A percentile compares a stretch with the other conserved stretches of the same genome.
Conservation (phyloP, 768 basidiomycete genomes). For the Gelatoporia subvermispora region DNA sequence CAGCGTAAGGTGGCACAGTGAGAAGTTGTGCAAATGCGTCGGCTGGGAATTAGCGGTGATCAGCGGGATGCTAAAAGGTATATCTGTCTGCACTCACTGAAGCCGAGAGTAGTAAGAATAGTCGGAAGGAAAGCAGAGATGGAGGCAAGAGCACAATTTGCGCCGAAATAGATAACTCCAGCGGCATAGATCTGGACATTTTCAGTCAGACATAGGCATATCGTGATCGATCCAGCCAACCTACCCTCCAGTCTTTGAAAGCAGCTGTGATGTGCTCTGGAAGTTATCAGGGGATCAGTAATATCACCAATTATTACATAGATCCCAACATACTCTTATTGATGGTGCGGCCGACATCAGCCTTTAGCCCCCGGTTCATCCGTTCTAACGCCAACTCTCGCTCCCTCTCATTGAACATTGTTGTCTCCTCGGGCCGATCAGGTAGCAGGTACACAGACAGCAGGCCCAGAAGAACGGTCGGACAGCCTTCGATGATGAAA, state of each 20-base stretch:
- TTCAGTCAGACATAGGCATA: not conserved
- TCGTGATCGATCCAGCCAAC: not conserved
- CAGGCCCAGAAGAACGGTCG: conserved; percentile 60
- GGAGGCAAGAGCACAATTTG: conserved; percentile 74
- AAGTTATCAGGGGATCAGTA: not conserved
- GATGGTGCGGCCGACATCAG: conserved; percentile 59
- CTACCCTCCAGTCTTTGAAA: conserved; percentile 59
- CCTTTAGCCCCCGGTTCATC: conserved; percentile 61
- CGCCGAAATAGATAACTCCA: conserved; percentile 73
- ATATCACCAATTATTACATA: too few species aligned
- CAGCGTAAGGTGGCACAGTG: conserved; percentile 79
- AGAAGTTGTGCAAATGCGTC: conserved; percentile 65
- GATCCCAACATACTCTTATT: conserved; percentile 48
- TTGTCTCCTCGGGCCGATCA: conserved; percentile 66
- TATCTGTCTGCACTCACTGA: conserved; percentile 40
- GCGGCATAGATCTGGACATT: conserved; percentile 48
- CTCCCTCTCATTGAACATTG: conserved; percentile 45
- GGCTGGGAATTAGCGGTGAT: conserved; percentile 32
- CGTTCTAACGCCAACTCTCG: conserved; percentile 61
- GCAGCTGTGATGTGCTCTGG: conserved; percentile 60
- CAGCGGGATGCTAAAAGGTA: not conserved
- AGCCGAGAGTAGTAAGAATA: conserved; percentile 70
- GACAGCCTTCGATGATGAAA: conserved; percentile 75
- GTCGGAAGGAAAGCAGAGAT: conserved; percentile 82
- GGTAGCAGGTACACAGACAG: conserved; percentile 55